phyloP scores from a whole-genome alignment of 2,329 filamentous ascomycete species.

The Cercospora sesami region DNA sequence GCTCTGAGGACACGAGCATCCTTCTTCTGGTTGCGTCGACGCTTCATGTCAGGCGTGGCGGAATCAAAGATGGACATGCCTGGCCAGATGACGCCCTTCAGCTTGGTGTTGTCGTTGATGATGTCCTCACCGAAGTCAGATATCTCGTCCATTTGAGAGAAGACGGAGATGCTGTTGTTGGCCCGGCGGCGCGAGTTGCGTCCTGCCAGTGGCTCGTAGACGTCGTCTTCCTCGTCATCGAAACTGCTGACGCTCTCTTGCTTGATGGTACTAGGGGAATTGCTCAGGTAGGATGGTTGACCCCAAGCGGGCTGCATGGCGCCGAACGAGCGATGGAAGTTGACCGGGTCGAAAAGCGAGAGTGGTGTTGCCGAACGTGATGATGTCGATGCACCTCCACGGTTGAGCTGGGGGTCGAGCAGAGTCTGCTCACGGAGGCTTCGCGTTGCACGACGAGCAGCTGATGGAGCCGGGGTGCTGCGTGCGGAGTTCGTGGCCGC shows the following conservation, averaged over 20 bases:
- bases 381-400: slow-evolving; percentile 7
- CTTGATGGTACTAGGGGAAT: slow-evolving; percentile 30
- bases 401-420: slow-evolving; percentile 37
- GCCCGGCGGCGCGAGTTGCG: slow-evolving; percentile 9
- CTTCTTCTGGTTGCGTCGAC: slow-evolving; percentile 77
- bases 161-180: slow-evolving; percentile 20
- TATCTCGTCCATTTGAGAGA: slow-evolving; percentile 27
- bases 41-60: slow-evolving; percentile 69
- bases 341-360: slow-evolving; percentile 22
- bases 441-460: slow-evolving; percentile 13
- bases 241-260: slow-evolving; percentile 33
- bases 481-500: slow-evolving; percentile 25
- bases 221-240: slow-evolving; percentile 30
- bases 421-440: slow-evolving; percentile 33
- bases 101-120: slow-evolving; percentile 45
- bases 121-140: slow-evolving; percentile 36
- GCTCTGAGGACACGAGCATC: slow-evolving; percentile 67
- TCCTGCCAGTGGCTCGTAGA: slow-evolving; percentile 15
- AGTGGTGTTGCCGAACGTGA: slow-evolving; percentile 32
- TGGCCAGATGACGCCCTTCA: slow-evolving; percentile 73
- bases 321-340: slow-evolving; percentile 33
- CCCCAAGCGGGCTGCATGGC: slow-evolving; percentile 44
- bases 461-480: slow-evolving; percentile 28
- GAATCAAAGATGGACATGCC: slow-evolving; percentile 83
- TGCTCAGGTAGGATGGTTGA: slow-evolving; percentile 12